Base-by-base conservation (phyloP, 352 stramenopile genomes). In the Lagenidium sp. region DNA sequence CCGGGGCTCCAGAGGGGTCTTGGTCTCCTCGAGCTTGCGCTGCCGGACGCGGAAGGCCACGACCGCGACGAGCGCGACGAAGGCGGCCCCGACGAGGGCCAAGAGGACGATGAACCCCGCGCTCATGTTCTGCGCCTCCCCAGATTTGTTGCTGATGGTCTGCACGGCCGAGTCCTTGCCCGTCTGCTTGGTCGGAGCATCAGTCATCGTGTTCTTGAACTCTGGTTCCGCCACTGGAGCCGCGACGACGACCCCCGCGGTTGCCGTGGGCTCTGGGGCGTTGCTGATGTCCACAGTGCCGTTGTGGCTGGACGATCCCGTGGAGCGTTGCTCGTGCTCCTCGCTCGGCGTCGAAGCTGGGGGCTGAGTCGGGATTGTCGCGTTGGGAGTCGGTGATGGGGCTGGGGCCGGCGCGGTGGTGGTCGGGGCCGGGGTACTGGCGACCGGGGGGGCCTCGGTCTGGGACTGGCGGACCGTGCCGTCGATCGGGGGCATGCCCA, bases 361-460 rank as follows among this genome's bases (percentile, higher is more conserved):
- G 34, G 6, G 11, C n/a, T 6, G 34, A 39, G 6, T 39, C 16
- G 34, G 34, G 34, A 39, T 8, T 39, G 11, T 6, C 21, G 15
- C 28, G 28, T 15, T 32, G 8, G 8, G 28, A 32, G 28, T 32
- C 28, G 28, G 28, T 13, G 28, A 15, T 32, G 28, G 48, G 21
- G 50, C 35, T 15, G 47, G 37, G 2, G 55, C 38, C 53, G 29
- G 57, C 31, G 31, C 36, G 41, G 31, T 47, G 24, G 50, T 47
- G 0, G 42, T 45, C 0, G 41, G 29, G 5, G 46, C 10, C n/a
- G 53, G 28, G 4, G 48, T 41, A 13, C 40, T 16, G 2, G 36
- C 23, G 12, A 41, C 26, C 5, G 40, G 13, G 0, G 40, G 23
- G 18, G 41, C 36, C 13, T 15, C 24, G 11, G 8, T 23, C 12